These are phyloP conservation scores for Eutrema salsugineum DNA, from an alignment of 441 rosid species.

Conservation along the genomic window DNA sequence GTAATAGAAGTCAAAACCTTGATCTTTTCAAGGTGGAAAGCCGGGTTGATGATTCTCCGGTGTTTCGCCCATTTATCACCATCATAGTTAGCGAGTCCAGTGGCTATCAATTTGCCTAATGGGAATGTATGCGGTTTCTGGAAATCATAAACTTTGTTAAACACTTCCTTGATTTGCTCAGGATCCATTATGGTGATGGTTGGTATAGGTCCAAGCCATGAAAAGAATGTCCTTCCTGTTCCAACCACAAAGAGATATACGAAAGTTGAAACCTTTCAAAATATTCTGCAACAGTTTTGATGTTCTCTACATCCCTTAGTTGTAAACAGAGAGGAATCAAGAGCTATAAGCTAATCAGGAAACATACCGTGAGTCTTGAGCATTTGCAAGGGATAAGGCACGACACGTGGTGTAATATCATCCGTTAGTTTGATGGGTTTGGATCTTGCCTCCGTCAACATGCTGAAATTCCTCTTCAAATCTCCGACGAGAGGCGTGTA, in stretches of 20 bases:
- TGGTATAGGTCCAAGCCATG: conserved; percentile 40
- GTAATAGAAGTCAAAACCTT: conserved; percentile 25
- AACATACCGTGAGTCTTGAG: conserved; percentile 22
- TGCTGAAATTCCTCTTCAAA: neutral
- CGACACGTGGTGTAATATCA: neutral
- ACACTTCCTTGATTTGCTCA: conserved; percentile 34
- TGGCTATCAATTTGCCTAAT: neutral
- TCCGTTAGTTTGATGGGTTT: conserved; percentile 12
- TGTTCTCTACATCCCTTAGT: neutral
- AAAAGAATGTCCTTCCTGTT: conserved; percentile 37
- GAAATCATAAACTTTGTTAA: conserved; percentile 24
- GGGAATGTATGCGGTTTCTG: conserved; percentile 5
- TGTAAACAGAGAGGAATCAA: neutral
- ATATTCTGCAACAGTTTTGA: neutral
- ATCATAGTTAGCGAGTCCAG: conserved; percentile 24
- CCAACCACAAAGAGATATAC: neutral
- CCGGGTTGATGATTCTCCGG: conserved; percentile 41
- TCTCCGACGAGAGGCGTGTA: conserved; percentile 20
- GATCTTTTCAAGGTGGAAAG: conserved; percentile 38
- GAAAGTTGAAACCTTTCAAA: neutral
- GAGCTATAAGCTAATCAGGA: no score
- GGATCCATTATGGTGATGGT: conserved; percentile 34
- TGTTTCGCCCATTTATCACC: conserved; percentile 39
- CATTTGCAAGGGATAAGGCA: neutral
- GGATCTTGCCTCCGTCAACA: conserved; percentile 12